These are phyloP conservation scores for Lobosporangium transversale DNA, from an alignment of 192 early-diverging fungal species.

Conservation along the genomic window DNA sequence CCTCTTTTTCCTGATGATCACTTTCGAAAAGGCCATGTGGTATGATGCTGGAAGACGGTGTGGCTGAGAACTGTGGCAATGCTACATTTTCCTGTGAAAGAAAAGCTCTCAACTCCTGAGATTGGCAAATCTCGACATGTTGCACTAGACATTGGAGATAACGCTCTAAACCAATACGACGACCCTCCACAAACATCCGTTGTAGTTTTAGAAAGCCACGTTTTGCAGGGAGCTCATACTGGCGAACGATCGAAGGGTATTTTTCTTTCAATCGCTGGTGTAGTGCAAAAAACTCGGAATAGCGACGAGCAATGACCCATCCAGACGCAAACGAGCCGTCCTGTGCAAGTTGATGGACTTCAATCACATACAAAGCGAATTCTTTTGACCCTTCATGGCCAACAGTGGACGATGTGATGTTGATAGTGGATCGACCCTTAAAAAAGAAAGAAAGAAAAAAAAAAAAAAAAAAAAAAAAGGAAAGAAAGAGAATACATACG, in stretches of 20 bases:
- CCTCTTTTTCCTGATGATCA: not conserved
- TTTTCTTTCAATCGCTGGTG: slow-evolving; percentile 73
- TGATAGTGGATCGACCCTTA: slow-evolving; percentile 62
- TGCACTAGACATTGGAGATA: slow-evolving; percentile 75
- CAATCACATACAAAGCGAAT: slow-evolving; percentile 72
- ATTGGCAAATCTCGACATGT: slow-evolving; percentile 66
- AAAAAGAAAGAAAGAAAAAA: not conserved
- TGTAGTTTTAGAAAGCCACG: slow-evolving; percentile 74
- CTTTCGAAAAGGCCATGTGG: slow-evolving; percentile 16
- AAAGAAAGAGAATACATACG: not conserved
- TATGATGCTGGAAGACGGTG: not conserved
- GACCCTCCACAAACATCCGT: slow-evolving; percentile 73
- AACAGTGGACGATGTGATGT: slow-evolving; percentile 61
- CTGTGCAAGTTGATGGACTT: slow-evolving; percentile 69
- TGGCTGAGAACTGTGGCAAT: slow-evolving; percentile 42
- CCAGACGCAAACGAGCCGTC: slow-evolving; percentile 66
- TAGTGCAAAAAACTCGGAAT: slow-evolving; percentile 87
- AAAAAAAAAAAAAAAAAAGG: not conserved
- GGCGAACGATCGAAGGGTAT: slow-evolving; percentile 65
- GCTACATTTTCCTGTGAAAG: slow-evolving; percentile 71
- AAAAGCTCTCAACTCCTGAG: slow-evolving; percentile 73
- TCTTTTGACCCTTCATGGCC: slow-evolving; percentile 62
- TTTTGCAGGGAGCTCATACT: slow-evolving; percentile 80
- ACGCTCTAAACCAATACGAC: slow-evolving; percentile 70
- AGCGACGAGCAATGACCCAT: slow-evolving; percentile 82